Evolutionary conservation across 352 stramenopile species (phyloP).

Genomic region (Phytophthora fragariae): DNA sequence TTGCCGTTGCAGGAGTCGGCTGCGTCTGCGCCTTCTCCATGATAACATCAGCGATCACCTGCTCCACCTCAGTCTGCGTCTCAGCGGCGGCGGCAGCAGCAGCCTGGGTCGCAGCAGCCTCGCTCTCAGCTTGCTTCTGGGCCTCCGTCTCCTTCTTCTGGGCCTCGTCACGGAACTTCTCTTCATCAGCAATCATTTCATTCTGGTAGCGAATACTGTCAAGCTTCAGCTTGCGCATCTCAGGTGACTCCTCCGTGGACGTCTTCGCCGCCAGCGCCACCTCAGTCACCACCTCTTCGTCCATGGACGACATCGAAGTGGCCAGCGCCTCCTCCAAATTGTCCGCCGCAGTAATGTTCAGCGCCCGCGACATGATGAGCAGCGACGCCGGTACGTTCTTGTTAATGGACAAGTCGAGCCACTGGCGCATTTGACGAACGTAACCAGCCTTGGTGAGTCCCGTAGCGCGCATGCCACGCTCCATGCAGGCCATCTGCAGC

Average conservation of each 20-base stretch:
- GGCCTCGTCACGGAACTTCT: slow-evolving; percentile 89
- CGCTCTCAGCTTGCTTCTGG: slow-evolving; percentile 80
- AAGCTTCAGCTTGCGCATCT: slow-evolving; percentile 86
- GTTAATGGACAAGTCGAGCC: slow-evolving; percentile 98
- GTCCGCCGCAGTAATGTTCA: slow-evolving; percentile 94
- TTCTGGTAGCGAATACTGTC: slow-evolving; percentile 97
- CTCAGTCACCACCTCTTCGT: slow-evolving; percentile 89
- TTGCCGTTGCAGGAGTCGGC: slow-evolving; percentile 6
- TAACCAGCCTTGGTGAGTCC: slow-evolving; percentile 97
- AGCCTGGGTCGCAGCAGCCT: slow-evolving; percentile 48
- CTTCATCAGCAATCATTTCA: slow-evolving; percentile 93
- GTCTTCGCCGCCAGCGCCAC: slow-evolving; percentile 83
- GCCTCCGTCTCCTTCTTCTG: slow-evolving; percentile 85
- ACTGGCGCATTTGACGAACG: slow-evolving; percentile 96
- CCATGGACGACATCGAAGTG: slow-evolving; percentile 90
- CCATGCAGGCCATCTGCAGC: slow-evolving; percentile 96
- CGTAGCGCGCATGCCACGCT: slow-evolving; percentile 97
- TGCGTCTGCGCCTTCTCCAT: slow-evolving; percentile 41
- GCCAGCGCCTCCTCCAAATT: slow-evolving; percentile 86
- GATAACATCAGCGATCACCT: slow-evolving; percentile 45
- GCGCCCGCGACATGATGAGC: slow-evolving; percentile 98
- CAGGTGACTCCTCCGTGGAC: slow-evolving; percentile 65
- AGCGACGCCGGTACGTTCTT: slow-evolving; percentile 98
- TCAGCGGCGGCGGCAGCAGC: slow-evolving; percentile 28
- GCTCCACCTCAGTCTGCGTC: slow-evolving; percentile 42